Conservation (phyloP, 2,329 filamentous ascomycete genomes). For the Phyllosticta paracitricarpa region DNA sequence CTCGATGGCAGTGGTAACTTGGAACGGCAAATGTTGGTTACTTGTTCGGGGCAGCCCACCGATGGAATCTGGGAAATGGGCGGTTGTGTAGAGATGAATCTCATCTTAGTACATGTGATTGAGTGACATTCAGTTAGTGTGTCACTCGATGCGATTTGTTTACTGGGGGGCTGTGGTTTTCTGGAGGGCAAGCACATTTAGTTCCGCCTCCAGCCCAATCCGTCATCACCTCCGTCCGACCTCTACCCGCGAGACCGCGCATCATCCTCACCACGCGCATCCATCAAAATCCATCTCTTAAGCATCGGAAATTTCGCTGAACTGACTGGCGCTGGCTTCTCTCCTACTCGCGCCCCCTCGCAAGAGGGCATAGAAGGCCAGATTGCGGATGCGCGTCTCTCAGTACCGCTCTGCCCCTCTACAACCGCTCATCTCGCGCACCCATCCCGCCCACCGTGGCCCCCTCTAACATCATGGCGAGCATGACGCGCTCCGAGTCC, state of each 20-base stretch:
- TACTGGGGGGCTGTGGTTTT: neutral
- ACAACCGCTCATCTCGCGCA: conserved; percentile 15
- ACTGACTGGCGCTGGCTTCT: conserved; percentile 5
- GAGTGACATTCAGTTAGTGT: neutral
- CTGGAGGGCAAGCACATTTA: neutral
- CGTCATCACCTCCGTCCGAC: conserved; percentile 7
- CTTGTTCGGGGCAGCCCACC: too few relatives aligned
- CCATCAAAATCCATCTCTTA: conserved; percentile 1
- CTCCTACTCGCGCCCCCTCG: conserved; percentile 1
- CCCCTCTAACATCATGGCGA: conserved; percentile 24
- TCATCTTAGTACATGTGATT: too few relatives aligned
- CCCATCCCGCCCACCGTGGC: conserved; percentile 14
- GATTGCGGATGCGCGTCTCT: conserved; percentile 1
- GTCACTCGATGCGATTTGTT: neutral
- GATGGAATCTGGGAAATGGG: too few relatives aligned
- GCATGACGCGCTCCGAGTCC: conserved; percentile 28
- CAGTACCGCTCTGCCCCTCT: conserved; percentile 13
- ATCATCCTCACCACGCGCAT: conserved; percentile 7
- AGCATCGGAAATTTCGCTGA: neutral
- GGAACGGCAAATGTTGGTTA: too few relatives aligned
- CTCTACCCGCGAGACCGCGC: conserved; percentile 1
- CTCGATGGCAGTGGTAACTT: too few relatives aligned
- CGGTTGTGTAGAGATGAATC: too few relatives aligned
- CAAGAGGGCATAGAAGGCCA: conserved; percentile 7
- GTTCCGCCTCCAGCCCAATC: conserved; percentile 1